phyloP scores from a whole-genome alignment of 1,284 basidiomycete genomes.

The Cutaneotrichosporon spelunceum region DNA sequence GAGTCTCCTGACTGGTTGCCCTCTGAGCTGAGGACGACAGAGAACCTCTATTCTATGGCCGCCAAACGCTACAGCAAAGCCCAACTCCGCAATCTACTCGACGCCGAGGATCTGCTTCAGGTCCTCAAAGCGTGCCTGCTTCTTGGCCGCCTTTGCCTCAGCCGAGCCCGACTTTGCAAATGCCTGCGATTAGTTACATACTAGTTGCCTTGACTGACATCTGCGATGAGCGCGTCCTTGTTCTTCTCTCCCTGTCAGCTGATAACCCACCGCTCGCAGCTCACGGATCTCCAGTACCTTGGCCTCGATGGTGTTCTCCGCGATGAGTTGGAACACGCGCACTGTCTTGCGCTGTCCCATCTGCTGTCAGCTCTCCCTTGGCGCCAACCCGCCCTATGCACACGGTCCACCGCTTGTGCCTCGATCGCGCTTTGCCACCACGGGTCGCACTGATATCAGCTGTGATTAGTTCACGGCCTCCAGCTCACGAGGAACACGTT shows the following conservation, averaged over 20 bases:
- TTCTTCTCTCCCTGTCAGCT: slow-evolving; percentile 36
- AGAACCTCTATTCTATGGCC: too few species aligned
- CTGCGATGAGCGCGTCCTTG: slow-evolving; percentile 44
- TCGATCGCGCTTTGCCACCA: slow-evolving; percentile 76
- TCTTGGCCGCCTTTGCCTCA: slow-evolving; percentile 35
- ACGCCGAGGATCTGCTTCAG: slow-evolving; percentile 45
- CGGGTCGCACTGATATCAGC: slow-evolving; percentile 59
- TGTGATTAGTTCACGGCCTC: slow-evolving; percentile 27
- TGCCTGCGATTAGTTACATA: slow-evolving; percentile 26
- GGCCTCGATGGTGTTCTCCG: slow-evolving; percentile 79
- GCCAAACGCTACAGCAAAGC: not conserved
- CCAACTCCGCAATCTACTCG: slow-evolving; percentile 8
- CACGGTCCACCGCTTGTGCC: slow-evolving; percentile 70
- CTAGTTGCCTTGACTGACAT: slow-evolving; percentile 20
- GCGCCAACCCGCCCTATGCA: slow-evolving; percentile 57
- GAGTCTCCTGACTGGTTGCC: too few species aligned
- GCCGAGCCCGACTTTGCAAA: slow-evolving; percentile 42
- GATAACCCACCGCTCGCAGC: accelerated
- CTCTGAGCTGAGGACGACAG: too few species aligned
- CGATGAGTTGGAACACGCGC: slow-evolving; percentile 81
- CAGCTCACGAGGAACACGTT: slow-evolving; percentile 75
- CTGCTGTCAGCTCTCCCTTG: slow-evolving; percentile 24
- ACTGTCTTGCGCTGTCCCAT: slow-evolving; percentile 78
- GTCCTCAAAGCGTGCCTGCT: slow-evolving; percentile 45
- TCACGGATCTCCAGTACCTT: slow-evolving; percentile 76